Evolutionary conservation across 768 basidiomycete species (phyloP), one percentile per base, ranked within the genome.

Genomic region (Chlorophyllum brunneum): DNA sequence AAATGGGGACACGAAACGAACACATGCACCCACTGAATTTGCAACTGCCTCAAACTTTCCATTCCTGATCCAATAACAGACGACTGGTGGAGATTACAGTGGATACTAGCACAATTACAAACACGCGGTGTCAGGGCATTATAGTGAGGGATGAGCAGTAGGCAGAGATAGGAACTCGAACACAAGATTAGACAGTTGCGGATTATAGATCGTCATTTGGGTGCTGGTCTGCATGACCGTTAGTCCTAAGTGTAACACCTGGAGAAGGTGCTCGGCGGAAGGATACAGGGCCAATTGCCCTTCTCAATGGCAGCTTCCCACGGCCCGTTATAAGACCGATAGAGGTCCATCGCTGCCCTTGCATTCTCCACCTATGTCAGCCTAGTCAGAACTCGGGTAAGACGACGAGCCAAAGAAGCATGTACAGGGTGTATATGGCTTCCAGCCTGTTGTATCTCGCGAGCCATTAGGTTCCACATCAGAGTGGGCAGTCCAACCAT

Each of bases 231-330:
- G 29, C 20, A n/a, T 36, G 8, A 37, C 33, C 29, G 16, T 45
- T n/a, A 31, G 9, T 15, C 43, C 68, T 63, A 89, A 47, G 80
- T 65, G 62, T 89, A 92, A 64, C 88, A 92, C 57, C 88, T 80
- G 48, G 89, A 89, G 67, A 87, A 92, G 7, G 83, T 82, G 65
- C 81, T 83, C 0, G 89, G 89, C 30, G 89, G 88, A 43, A 92
- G 77, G 48, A 74, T 73, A 53, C 80, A 85, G 1, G 89, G 88
- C 89, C 89, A 92, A 54, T 83, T 80, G 8, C 79, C 81, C 27
- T 68, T 70, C 11, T 73, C 64, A 38, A 91, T 72, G 18, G 79
- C 72, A 8, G 57, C 62, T 61, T 92, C 89, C 88, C 89, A 92
- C 50, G 83, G 80, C 3, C 68, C 64, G 3, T 78, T 72, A 53